These are phyloP conservation scores for Tuber borchii DNA, from an alignment of 495 filamentous ascomycete genomes.

Conservation along the genomic window DNA sequence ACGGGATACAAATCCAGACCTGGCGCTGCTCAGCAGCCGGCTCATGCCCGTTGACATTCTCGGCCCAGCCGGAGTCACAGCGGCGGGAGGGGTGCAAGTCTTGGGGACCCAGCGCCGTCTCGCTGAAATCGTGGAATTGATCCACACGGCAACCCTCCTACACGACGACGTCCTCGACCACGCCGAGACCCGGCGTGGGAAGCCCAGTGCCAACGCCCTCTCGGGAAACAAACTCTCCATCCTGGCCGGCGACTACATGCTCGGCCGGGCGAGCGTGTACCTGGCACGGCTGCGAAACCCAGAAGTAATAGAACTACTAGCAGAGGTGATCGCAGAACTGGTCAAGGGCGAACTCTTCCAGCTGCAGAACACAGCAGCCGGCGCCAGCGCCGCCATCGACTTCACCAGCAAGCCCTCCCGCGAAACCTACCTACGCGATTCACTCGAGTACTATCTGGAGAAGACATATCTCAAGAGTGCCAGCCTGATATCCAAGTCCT, in stretches of 20 bases:
- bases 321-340: constrained; percentile 92
- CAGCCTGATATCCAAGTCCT: constrained; percentile 90
- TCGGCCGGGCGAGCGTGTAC: constrained; percentile 88
- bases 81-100: constrained; percentile 47
- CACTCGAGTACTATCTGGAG: constrained; percentile 89
- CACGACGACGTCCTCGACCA: constrained; percentile 98
- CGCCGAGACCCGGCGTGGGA: constrained; percentile 70
- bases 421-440: constrained; percentile 65
- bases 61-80: constrained; percentile 1
- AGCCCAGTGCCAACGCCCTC: constrained; percentile 79
- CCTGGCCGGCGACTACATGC: constrained; percentile 86
- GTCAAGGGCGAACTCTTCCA: constrained; percentile 99
- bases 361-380: constrained; percentile 70
- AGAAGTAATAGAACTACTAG: constrained; percentile 88
- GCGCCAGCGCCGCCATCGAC: constrained; percentile 50
- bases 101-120: constrained; percentile 86
- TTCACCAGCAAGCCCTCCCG: background rate
- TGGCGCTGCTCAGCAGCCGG: constrained; percentile 45
- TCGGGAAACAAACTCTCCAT: constrained; percentile 99
- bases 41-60: constrained; percentile 38
- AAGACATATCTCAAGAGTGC: constrained; percentile 98
- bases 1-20: constrained; percentile 68
- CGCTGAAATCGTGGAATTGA: constrained; percentile 93
- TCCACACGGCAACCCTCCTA: constrained; percentile 90
- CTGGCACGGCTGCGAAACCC: constrained; percentile 82